Percentiles rank a stretch among this genome's conserved stretches.
Conservation (phyloP, 768 basidiomycete genomes). For the Amanita polypyramis region DNA sequence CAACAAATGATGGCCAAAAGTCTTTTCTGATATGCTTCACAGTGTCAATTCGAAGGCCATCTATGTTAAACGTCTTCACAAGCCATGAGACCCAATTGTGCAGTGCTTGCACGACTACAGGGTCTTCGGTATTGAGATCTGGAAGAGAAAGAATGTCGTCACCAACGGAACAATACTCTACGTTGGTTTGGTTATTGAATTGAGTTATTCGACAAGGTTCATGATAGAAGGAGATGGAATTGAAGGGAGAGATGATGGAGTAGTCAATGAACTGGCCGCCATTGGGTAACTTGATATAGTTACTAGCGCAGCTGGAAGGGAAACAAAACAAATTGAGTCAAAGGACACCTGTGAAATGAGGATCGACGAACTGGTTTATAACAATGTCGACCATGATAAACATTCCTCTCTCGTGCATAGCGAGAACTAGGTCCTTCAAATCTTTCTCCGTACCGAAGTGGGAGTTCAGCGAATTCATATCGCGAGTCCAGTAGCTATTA, state of each 20-base stretch:
- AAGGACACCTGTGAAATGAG: neutral
- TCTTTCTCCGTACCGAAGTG: slow-evolving; percentile 68
- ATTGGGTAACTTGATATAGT: slow-evolving; percentile 9
- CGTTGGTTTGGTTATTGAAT: slow-evolving; percentile 43
- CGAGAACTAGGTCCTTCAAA: slow-evolving; percentile 53
- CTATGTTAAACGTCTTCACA: slow-evolving; percentile 47
- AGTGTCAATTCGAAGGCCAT: slow-evolving; percentile 66
- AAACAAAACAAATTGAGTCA: neutral
- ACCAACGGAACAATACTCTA: slow-evolving; percentile 70
- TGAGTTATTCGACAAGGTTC: slow-evolving; percentile 56
- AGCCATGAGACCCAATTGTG: slow-evolving; percentile 50
- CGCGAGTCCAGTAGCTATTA: slow-evolving; percentile 34
- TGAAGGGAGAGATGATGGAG: slow-evolving; percentile 20
- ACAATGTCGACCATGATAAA: slow-evolving; percentile 68
- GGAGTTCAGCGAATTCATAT: slow-evolving; percentile 54
- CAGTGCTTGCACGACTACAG: slow-evolving; percentile 39
- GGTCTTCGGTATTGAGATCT: slow-evolving; percentile 64
- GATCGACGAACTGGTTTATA: slow-evolving; percentile 53
- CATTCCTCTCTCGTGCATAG: slow-evolving; percentile 54
- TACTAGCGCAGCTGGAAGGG: slow-evolving; percentile 14
- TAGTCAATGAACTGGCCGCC: slow-evolving; percentile 17
- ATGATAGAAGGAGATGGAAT: slow-evolving; percentile 33
- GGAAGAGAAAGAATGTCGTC: slow-evolving; percentile 52
- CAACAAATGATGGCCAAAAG: slow-evolving; percentile 61
- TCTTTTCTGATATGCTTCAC: slow-evolving; percentile 46